Evolutionary conservation across 140 eudicot genomes (phyloP).

Genomic region (Bidens hawaiensis): DNA sequence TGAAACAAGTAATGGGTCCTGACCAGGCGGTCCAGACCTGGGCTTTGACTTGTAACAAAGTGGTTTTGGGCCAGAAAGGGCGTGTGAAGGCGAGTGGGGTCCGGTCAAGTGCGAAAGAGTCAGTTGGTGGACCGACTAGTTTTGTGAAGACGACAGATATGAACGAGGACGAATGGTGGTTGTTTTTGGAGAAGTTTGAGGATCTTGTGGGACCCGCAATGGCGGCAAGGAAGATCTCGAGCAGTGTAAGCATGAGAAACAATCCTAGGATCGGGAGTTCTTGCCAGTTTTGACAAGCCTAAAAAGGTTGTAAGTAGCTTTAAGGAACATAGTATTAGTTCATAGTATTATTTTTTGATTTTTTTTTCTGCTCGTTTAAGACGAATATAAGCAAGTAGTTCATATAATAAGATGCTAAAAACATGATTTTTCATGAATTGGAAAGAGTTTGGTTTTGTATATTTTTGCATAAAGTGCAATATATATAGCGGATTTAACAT

Average conservation of each 20-base stretch:
- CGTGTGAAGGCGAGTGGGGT: slow-evolving; percentile 27
- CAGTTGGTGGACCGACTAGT: slow-evolving; percentile 41
- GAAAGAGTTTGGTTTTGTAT: too few species aligned
- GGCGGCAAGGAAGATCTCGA: slow-evolving; percentile 36
- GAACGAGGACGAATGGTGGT: slow-evolving; percentile 58
- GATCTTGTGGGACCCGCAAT: slow-evolving; percentile 56
- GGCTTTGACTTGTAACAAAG: slow-evolving; percentile 25
- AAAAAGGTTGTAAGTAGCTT: slow-evolving; percentile 22
- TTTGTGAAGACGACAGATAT: slow-evolving; percentile 66
- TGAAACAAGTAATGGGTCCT: slow-evolving; percentile 24
- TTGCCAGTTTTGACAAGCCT: slow-evolving; percentile 63
- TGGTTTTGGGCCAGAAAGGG: slow-evolving; percentile 31
- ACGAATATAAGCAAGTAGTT: not conserved
- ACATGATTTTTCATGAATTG: not conserved
- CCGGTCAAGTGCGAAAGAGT: slow-evolving; percentile 52
- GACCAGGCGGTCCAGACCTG: slow-evolving; percentile 16
- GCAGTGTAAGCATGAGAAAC: slow-evolving; percentile 36
- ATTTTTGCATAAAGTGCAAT: too few species aligned
- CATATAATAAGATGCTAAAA: slow-evolving; percentile 6
- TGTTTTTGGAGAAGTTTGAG: slow-evolving; percentile 51
- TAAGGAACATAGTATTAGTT: slow-evolving; percentile 17
- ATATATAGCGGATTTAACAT: too few species aligned
- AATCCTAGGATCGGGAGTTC: slow-evolving; percentile 59
- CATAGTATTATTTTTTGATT: slow-evolving; percentile 7
- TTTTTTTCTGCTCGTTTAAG: too few species aligned